Evolutionary conservation across 1,284 basidiomycete genomes (phyloP).

Genomic region (Cryptococcus sp.): DNA sequence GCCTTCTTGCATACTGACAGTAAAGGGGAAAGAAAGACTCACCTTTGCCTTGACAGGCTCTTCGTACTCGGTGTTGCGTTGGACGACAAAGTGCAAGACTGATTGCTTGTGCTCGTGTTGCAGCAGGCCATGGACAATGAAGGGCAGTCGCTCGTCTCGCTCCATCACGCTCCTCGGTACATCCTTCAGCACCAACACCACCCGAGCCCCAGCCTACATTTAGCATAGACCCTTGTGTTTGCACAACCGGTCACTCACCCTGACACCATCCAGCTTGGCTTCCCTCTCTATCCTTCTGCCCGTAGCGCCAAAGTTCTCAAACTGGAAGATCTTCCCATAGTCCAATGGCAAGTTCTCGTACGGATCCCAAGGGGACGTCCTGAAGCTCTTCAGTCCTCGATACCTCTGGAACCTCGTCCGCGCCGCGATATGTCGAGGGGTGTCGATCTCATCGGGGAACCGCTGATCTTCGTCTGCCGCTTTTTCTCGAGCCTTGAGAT

Average conservation of each 20-base stretch:
- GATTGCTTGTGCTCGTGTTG: conserved; percentile 97
- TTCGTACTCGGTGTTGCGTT: conserved; percentile 91
- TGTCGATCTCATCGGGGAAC: conserved; percentile 98
- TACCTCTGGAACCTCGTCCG: conserved; percentile 85
- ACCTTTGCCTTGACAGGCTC: conserved; percentile 88
- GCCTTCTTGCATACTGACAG: neutral
- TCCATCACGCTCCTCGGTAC: conserved; percentile 56
- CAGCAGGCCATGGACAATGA: conserved; percentile 75
- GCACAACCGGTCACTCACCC: conserved; percentile 52
- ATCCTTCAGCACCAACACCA: conserved; percentile 65
- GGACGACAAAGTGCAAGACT: conserved; percentile 86
- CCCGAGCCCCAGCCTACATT: conserved; percentile 66
- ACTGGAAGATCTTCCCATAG: conserved; percentile 93
- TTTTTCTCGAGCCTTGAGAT: conserved; percentile 51
- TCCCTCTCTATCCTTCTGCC: conserved; percentile 66
- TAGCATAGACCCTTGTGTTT: conserved; percentile 4
- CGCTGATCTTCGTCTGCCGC: conserved; percentile 61
- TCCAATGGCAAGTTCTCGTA: conserved; percentile 93
- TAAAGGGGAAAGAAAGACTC: conserved; percentile 12
- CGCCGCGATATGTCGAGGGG: conserved; percentile 81
- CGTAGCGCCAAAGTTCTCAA: conserved; percentile 88
- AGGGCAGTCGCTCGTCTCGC: conserved; percentile 49
- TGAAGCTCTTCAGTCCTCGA: conserved; percentile 84
- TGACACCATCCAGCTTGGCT: conserved; percentile 60
- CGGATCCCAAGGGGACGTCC: conserved; percentile 95